phyloP scores from a whole-genome alignment of 192 early-diverging fungal species.

The Geosiphon pyriformis region DNA sequence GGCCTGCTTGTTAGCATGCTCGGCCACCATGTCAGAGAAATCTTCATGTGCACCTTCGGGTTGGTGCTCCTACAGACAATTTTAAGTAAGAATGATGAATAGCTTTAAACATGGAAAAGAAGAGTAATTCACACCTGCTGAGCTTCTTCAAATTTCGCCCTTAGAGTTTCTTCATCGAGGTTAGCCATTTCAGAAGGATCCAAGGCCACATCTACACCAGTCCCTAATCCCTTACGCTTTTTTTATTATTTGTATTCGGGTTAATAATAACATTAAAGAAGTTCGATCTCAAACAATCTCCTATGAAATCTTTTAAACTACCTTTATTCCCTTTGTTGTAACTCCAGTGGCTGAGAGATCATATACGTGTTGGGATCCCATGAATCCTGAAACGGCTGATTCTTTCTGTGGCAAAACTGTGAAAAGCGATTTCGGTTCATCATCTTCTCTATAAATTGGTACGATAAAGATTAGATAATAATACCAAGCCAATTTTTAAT shows the following conservation, averaged over 20 bases:
- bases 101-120: background rate
- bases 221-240: conserved; percentile 52
- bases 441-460: conserved; percentile 29
- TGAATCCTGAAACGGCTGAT: conserved; percentile 69
- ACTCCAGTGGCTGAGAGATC: conserved; percentile 57
- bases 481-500: background rate
- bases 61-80: conserved; percentile 22
- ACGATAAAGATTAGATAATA: background rate
- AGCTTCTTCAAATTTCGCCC: conserved; percentile 73
- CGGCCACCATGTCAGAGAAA: conserved; percentile 83
- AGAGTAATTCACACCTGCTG: conserved; percentile 32
- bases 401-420: conserved; percentile 81
- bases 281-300: too few relatives aligned
- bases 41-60: conserved; percentile 61
- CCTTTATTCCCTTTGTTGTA: conserved; percentile 41
- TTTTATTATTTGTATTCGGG: background rate
- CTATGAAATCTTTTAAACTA: too few relatives aligned
- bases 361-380: conserved; percentile 93
- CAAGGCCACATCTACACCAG: conserved; percentile 74
- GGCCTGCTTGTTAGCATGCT: conserved; percentile 66
- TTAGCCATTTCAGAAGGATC: conserved; percentile 88
- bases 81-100: background rate
- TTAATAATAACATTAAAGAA: too few relatives aligned
- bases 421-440: conserved; percentile 65
- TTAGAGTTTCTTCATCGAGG: conserved; percentile 68